Evolutionary conservation across 2,329 filamentous ascomycete genomes (phyloP), one percentile per base, ranked within the genome.

Genomic region (Tolypocladium album): DNA sequence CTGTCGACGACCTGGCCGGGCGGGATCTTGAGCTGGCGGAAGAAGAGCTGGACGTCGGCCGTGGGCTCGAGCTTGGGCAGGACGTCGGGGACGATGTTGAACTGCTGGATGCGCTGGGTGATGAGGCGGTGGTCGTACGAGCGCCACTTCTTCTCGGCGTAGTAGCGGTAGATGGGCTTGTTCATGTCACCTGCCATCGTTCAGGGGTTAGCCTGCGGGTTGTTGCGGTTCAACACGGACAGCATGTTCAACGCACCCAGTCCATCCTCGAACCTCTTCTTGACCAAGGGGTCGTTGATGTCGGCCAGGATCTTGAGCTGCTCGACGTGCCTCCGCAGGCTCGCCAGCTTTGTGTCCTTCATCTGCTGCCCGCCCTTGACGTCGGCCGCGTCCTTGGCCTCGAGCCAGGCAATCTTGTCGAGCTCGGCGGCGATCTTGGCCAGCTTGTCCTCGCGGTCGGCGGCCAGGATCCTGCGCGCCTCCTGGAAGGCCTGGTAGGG

Each of bases 401-500:
- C 79, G 55, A 95, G 73, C 62, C 81, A 79, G 59, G 83, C 82
- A 69, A 99, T 88, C 72, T 87, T 85, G 61, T 80, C 80, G 57
- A 86, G 76, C 74, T 90, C 85, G 36, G 75, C 79, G 57, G 83
- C 77, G 61, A 99, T 93, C 68, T 87, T 79, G 62, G 81, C 77
- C 57, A 97, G 68, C 78, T 96, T 97, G 75, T 93, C 84, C 65
- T 86, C 79, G 47, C 93, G 85, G 72, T 99, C 94, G 59, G 84
- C 84, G 58, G 86, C 81, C 60, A 99, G 79, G 56, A 97, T 76
- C 72, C 91, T 90, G 64, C 92, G 85, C 47, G 94, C 94, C 77
- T 97, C 92, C 76, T 99, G 94, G 78, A 97, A 99, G 75, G 90
- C 94, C 81, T 97, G 93, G 77, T 95, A 99, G 22, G 94, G 94